Conservation (phyloP, 768 basidiomycete genomes). For the Podaxis sp. region DNA sequence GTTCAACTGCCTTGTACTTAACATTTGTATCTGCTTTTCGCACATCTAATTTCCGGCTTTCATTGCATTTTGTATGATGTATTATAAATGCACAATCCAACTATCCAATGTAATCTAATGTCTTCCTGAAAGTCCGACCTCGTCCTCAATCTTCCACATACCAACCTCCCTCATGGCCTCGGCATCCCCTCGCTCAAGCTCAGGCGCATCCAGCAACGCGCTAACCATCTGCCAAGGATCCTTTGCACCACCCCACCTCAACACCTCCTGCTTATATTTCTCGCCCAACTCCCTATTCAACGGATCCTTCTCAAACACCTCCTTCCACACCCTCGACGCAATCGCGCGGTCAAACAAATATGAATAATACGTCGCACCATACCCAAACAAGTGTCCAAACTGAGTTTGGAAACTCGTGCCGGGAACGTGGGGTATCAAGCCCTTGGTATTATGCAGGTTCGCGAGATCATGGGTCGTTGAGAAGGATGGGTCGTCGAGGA, state of each 20-base stretch:
- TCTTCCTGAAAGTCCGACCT: slow-evolving; percentile 55
- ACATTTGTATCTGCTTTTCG: neutral
- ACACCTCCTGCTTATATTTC: slow-evolving; percentile 70
- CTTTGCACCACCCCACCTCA: slow-evolving; percentile 82
- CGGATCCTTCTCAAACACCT: slow-evolving; percentile 68
- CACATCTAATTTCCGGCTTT: slow-evolving; percentile 9
- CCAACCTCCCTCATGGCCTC: slow-evolving; percentile 91
- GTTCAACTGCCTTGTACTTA: neutral
- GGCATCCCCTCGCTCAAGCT: slow-evolving; percentile 69
- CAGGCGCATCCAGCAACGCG: slow-evolving; percentile 58
- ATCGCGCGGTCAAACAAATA: slow-evolving; percentile 97
- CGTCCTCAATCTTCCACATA: slow-evolving; percentile 81
- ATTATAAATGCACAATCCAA: neutral
- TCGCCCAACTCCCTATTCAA: slow-evolving; percentile 76
- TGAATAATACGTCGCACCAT: slow-evolving; percentile 97
- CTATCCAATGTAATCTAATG: no score
- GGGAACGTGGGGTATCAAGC: slow-evolving; percentile 78
- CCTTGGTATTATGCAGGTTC: slow-evolving; percentile 61
- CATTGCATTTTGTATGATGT: no score
- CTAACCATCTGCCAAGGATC: slow-evolving; percentile 96
- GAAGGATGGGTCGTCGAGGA: slow-evolving; percentile 48
- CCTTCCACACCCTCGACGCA: slow-evolving; percentile 85
- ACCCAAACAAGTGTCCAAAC: slow-evolving; percentile 93
- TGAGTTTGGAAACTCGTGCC: slow-evolving; percentile 95
- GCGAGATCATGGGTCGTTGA: slow-evolving; percentile 71